Evolutionary conservation across 2,329 filamentous ascomycete species (phyloP), one percentile per base, ranked within the genome.

Genomic region (Xylaria hypoxylon): DNA sequence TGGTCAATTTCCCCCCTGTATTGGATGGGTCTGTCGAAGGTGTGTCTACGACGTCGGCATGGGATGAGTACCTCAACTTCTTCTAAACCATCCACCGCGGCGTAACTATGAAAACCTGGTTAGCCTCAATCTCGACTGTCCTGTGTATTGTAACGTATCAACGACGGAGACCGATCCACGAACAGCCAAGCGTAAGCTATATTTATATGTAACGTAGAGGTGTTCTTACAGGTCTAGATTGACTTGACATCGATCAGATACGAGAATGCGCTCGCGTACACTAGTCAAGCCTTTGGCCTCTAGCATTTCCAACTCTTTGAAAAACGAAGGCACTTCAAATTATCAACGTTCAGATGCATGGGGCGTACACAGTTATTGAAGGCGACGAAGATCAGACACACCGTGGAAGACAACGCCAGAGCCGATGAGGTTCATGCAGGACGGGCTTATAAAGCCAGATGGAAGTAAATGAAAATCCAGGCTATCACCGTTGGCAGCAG

Each of bases 221-320:
- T 11, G 15, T 33, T 15, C 59, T 47, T 53, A 55, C 56, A 68
- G 60, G 35, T 68, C 65, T 2, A 68, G 56, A 35, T 65, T 59
- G 15, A 68, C 48, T 24, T 68, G 65, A 17, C 62, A 59, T 35
- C 62, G 57, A 33, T 65, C 61, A 13, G 62, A 68, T 19, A 68
- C 28, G 11, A 68, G 31, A 8, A 62, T 64, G 31, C 51, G 60
- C 7, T 64, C 51, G 8, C 40, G 60, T 6, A 68, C 45, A 40
- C 26, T 11, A 13, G 50, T 44, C 31, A 64, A n/a, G 33, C 65
- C 61, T 50, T 64, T 68, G n/a, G 56, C 38, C 26, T 61, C 57
- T 3, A 64, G 38, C 2, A 26, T 42, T 24, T 50, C 57, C 10
- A 68, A 24, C 45, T 68, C 65, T 22, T 58, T 61, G n/a, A 60